Percentiles rank a stretch among this genome's conserved stretches.
Conservation (phyloP, 805 yeast species). For the Suhomyces vadensis region DNA sequence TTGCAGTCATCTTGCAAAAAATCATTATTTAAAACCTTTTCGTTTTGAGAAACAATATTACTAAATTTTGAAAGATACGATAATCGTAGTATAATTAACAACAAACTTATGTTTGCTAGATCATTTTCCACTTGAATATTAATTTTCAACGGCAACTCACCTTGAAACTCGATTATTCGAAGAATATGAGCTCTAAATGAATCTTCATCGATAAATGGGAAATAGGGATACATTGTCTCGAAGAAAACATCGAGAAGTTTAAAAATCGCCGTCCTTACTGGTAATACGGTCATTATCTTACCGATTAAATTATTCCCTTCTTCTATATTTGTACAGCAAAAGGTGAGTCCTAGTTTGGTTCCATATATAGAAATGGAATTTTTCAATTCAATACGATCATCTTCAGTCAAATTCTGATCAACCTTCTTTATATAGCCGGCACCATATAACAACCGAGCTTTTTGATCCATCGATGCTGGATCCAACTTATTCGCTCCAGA, state of each 20-base stretch:
- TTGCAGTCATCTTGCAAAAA: neutral
- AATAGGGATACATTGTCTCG: constrained; percentile 21
- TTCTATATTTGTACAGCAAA: neutral
- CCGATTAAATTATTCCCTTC: neutral
- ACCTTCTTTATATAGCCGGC: neutral
- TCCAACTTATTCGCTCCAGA: neutral
- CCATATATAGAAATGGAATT: constrained; percentile 6
- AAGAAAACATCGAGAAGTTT: constrained; percentile 21
- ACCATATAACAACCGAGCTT: neutral
- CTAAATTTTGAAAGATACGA: constrained; percentile 18
- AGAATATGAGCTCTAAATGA: constrained; percentile 14
- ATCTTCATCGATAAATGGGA: constrained; percentile 29
- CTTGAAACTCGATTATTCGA: constrained; percentile 7
- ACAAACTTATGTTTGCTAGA: constrained; percentile 13
- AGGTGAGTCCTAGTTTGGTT: neutral
- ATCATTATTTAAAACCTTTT: neutral
- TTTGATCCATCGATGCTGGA: neutral
- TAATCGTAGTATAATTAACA: constrained; percentile 18
- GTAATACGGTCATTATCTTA: constrained; percentile 14
- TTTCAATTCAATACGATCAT: constrained; percentile 9
- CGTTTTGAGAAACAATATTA: constrained; percentile 14
- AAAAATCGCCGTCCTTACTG: constrained; percentile 9
- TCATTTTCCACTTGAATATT: constrained; percentile 12
- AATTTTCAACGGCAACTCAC: constrained; percentile 5
- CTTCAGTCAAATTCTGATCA: constrained; percentile 12